Base-by-base conservation (phyloP, 371 early-diverging fungal genomes). In the Encephalitozoon romaleae region DNA sequence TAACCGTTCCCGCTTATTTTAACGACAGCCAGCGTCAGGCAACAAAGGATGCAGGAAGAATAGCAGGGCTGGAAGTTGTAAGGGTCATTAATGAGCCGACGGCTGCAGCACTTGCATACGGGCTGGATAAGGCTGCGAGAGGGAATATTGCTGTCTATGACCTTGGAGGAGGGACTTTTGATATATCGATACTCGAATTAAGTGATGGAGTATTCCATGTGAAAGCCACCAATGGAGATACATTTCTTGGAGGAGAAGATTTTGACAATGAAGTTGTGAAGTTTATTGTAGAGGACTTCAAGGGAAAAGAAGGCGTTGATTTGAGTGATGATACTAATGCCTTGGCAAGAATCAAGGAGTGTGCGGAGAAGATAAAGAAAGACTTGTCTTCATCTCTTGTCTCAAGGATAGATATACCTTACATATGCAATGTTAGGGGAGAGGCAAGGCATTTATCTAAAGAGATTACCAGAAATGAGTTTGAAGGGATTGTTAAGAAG, bases 91-190 rank as follows among this genome's bases (percentile, higher is more conserved):
- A 96, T 87, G 99, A 98, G 81, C 98, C 98, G 47, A 96, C 96
- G 1, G 98, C 98, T 15, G 96, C 98, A 66, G 97, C 99, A 49
- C 86, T 95, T 67, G 95, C 98, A 47, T 97, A 94, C 84, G 98
- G 97, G 73, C 86, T 95, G 9, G 95, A 95, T 86, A 94, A 94
- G 87, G 80, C 87, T n/a, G 91, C 89, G 52, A 91, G 93, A 86
- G 90, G 91, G 82, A 93, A 92, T 79, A 89, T 98, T 43, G 95
- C 94, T 32, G 95, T 99, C n/a, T 98, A 92, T 87, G 97, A 98
- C 89, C 88, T 98, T 75, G 97, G 99, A 65, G 97, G 99, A 83
- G 99, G 99, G 77, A 98, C 97, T 2, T 98, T 98, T 87, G 97
- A 98, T 92, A 91, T 98, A 82, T 93, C 94, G 34, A 91, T 98